These are phyloP conservation scores for Omphalotus guepiniiformis DNA, from an alignment of 768 basidiomycete species.

Conservation along the genomic window DNA sequence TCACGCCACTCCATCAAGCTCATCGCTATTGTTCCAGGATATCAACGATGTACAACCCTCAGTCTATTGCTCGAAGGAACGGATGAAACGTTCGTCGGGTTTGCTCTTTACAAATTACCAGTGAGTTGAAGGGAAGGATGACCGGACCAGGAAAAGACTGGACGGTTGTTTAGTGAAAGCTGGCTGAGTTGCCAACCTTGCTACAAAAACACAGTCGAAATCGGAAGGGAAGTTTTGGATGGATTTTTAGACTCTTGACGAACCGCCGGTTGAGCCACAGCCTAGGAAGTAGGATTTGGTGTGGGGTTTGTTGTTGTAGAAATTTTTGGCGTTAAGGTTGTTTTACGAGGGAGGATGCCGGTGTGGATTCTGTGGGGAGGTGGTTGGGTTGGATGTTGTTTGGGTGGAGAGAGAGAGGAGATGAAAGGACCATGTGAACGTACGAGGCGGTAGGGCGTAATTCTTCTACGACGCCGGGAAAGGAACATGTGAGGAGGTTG, in stretches of 20 bases:
- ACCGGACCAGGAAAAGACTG: constrained; percentile 3
- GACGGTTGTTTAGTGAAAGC: not conserved
- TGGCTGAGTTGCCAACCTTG: constrained; percentile 18
- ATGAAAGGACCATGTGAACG: no score
- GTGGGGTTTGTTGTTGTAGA: constrained; percentile 14
- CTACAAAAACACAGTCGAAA: constrained; percentile 21
- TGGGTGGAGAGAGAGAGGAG: no score
- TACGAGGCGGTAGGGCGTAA: no score
- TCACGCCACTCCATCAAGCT: constrained; percentile 17
- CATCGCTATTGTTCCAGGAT: constrained; percentile 20
- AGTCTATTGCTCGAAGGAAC: constrained; percentile 11
- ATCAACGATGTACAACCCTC: constrained; percentile 15
- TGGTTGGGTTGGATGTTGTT: no score
- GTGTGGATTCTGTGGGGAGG: constrained; percentile 18
- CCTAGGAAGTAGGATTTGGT: constrained; percentile 20
- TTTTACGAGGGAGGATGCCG: constrained; percentile 15
- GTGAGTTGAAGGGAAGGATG: not conserved
- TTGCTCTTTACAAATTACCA: constrained; percentile 4
- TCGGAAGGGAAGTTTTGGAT: constrained; percentile 18
- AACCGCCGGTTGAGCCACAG: constrained; percentile 22
- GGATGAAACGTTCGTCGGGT: constrained; percentile 11
- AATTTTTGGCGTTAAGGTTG: constrained; percentile 13
- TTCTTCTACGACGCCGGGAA: no score
- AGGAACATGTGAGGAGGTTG: no score
- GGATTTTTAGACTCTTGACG: constrained; percentile 19